A percentile compares a stretch with the other conserved stretches of the same genome.
phyloP scores from a whole-genome alignment of 2,329 filamentous ascomycete genomes.

The Epichloe elymi region DNA sequence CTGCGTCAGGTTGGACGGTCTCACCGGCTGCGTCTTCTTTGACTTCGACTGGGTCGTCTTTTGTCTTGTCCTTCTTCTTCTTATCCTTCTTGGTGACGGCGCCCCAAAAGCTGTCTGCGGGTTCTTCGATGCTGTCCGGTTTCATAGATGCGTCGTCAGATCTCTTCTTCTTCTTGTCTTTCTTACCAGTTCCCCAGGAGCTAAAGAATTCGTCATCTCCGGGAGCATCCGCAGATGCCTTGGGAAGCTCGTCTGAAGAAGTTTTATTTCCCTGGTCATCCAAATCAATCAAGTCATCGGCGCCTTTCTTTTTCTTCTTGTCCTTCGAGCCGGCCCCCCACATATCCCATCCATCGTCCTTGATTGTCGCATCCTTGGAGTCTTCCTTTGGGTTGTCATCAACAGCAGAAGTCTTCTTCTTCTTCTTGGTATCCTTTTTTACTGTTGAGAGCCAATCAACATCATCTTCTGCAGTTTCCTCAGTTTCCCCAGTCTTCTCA shows the following conservation, averaged over 20 bases:
- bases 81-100: constrained; percentile 18
- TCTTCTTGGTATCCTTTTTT: constrained; percentile 8
- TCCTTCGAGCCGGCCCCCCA: constrained; percentile 2
- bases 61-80: constrained; percentile 40
- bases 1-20: constrained; percentile 31
- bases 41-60: constrained; percentile 36
- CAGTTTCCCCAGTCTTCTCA: not conserved
- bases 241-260: constrained; percentile 14
- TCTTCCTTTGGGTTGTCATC: constrained; percentile 6
- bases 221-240: constrained; percentile 18
- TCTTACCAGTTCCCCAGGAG: constrained; percentile 43
- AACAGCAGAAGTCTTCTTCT: constrained; percentile 1
- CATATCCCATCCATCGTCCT: not conserved
- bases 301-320: constrained; percentile 27
- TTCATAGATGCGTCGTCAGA: constrained; percentile 20
- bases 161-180: constrained; percentile 27
- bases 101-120: constrained; percentile 27
- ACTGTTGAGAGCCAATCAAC: not conserved
- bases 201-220: constrained; percentile 40
- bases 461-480: not conserved
- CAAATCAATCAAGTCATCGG: constrained; percentile 23
- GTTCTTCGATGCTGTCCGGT: constrained; percentile 30
- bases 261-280: constrained; percentile 16
- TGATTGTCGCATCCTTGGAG: not conserved
- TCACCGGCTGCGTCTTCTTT: constrained; percentile 32